Evolutionary conservation across 1,284 basidiomycete genomes (phyloP).

Genomic region (Pterulicium gracile): DNA sequence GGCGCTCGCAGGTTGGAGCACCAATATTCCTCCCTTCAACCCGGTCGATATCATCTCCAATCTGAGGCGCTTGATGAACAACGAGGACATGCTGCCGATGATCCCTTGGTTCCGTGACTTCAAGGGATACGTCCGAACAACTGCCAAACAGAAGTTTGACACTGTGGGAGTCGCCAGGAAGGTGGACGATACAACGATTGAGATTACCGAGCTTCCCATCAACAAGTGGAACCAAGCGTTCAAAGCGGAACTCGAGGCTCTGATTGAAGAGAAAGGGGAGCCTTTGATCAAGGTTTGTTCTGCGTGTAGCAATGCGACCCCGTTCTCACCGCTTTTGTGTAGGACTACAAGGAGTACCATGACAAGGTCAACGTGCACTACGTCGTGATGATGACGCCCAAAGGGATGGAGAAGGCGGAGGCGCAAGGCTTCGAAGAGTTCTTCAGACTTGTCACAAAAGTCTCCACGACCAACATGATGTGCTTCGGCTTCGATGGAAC

Average conservation of each 20-base stretch:
- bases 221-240: constrained; percentile 92
- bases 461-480: constrained; percentile 96
- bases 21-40: constrained; percentile 89
- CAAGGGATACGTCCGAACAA: constrained; percentile 77
- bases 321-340: constrained; percentile 2
- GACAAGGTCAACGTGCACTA: constrained; percentile 93
- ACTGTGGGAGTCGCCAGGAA: constrained; percentile 70
- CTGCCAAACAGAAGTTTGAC: constrained; percentile 82
- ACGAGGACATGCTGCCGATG: constrained; percentile 81
- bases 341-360: constrained; percentile 97
- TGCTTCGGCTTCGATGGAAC: constrained; percentile 95
- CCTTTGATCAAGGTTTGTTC: constrained; percentile 46
- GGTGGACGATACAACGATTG: constrained; percentile 80
- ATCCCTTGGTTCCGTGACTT: constrained; percentile 97
- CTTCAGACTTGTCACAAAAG: constrained; percentile 82
- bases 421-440: constrained; percentile 83
- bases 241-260: constrained; percentile 83
- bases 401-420: constrained; percentile 81
- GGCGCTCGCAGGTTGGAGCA: constrained; percentile 90
- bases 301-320: constrained; percentile 2
- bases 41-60: constrained; percentile 87
- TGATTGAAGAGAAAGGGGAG: constrained; percentile 66
- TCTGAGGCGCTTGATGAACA: constrained; percentile 78
- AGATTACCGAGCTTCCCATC: constrained; percentile 94
- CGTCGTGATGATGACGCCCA: constrained; percentile 71